Base-by-base conservation (phyloP, 257 asterid species). In the Lycium ferocissimum region DNA sequence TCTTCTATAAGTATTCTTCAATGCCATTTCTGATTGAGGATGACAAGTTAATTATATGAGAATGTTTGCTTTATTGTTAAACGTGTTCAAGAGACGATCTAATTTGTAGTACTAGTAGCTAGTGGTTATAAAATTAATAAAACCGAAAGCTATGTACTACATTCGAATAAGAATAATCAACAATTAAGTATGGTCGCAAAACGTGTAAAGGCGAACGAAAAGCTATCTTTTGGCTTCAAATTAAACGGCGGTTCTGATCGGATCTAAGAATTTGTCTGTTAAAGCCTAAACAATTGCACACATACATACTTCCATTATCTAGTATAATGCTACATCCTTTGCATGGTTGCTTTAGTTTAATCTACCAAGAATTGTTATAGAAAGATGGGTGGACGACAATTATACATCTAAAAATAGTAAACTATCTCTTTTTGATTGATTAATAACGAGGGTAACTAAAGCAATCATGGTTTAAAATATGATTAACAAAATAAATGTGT, bases 11-110 rank as follows among this genome's bases (percentile, higher is more conserved):
- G n/a, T 56, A 71, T 8, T 86, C 80, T 22, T 84, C 54, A 85
- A 71, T 1, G 84, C 84, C 90, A 88, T 88, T 7, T 86, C 11
- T 53, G 17, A 5, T 82, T 0, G 43, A 73, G 20, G 33, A 26
- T 0, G 0, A 12, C 79, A 71, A 71, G 0, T 2, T 15, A 3
- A 18, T 17, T 18, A 9, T 18, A 0, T 0, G 15, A 71, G 7
- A 43, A 43, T 71, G 79, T 38, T 1, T 22, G 65, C 11, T 58
- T 2, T 84, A 5, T 40, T 40, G 65, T 58, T 17, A 1, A 58
- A 58, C 26, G 17, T 58, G 2, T 18, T 58, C 9, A 6, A 2
- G 10, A 58, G 11, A 58, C 65, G 17, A 15, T 18, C 65, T 58
- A 58, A 58, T 58, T 58, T 58, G 17, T 58, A 58, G 65, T 40